These are phyloP conservation scores for Cucurbita argyrosperma DNA, from an alignment of 306 rosid species.

Conservation along the genomic window DNA sequence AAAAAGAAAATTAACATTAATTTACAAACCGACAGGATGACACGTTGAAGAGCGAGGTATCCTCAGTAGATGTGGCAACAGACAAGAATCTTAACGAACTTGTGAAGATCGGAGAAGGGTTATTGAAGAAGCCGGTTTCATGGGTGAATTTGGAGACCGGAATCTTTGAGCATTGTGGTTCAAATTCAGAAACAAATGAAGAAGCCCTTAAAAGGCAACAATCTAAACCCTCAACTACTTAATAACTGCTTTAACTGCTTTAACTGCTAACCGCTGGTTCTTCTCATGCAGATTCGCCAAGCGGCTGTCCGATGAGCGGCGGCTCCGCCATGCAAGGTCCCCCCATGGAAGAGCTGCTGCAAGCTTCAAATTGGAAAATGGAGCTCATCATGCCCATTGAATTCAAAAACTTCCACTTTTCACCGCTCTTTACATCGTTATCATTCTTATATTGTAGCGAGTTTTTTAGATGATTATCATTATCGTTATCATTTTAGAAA, in stretches of 20 bases:
- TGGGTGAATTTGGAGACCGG: slow-evolving; percentile 41
- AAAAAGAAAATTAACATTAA: neutral
- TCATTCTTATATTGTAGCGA: too few relatives aligned
- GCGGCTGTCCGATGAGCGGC: slow-evolving; percentile 34
- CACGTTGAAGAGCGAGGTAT: slow-evolving; percentile 14
- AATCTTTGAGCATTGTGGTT: slow-evolving; percentile 1
- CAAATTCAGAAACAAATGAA: slow-evolving; percentile 25
- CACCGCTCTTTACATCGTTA: neutral
- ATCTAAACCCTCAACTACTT: neutral
- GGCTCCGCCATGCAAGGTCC: slow-evolving; percentile 15
- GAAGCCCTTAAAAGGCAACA: slow-evolving; percentile 38
- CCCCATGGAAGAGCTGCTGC: slow-evolving; percentile 12
- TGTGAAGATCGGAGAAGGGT: slow-evolving; percentile 26
- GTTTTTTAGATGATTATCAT: neutral
- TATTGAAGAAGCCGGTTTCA: slow-evolving; percentile 39
- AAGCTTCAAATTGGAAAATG: neutral
- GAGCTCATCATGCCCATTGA: neutral
- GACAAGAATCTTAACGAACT: slow-evolving; percentile 31
- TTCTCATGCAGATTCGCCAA: slow-evolving; percentile 27
- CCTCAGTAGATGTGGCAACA: slow-evolving; percentile 47
- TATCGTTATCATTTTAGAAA: neutral
- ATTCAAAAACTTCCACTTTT: neutral
- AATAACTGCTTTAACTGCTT: neutral
- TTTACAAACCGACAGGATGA: slow-evolving; percentile 23
- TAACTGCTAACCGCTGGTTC: neutral